Evolutionary conservation across 2,329 filamentous ascomycete species (phyloP), one percentile per base, ranked within the genome.

Genomic region (Fusarium goolgardi): DNA sequence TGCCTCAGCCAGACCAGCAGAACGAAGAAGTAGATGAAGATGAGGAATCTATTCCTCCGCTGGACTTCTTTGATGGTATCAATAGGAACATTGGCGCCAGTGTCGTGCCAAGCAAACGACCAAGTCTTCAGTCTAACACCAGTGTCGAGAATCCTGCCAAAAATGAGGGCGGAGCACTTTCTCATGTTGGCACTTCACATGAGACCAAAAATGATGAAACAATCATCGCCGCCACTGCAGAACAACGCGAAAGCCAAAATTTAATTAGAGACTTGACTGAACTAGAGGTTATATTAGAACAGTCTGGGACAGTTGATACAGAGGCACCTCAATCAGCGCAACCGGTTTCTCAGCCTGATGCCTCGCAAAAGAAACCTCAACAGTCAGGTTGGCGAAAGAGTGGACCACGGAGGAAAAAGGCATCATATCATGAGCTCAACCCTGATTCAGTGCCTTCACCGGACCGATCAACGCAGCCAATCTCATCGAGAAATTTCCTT

Each of bases 341-440:
- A 21, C n/a, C 23, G 8, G 18, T 35, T 23, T 27, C 50, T 12
- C 40, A 45, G 5, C 37, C 43, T 46, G 21, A 39, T 10, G 12
- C 46, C 6, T 45, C 50, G 9, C 61, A 50, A 20, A 25, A 25
- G 31, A n/a, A 43, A 13, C 39, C 40, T n/a, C 29, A 51, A 11
- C 35, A 46, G 6, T 16, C 57, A 29, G 45, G 39, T 6, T 43
- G 27, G 15, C 57, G 34, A 20, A 55, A 49, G 27, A 61, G 31
- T 15, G 51, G 32, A 15, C 58, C 55, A 12, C 67, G 65, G 20
- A 65, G 59, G 4, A 51, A 64, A 58, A 72, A 65, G 35, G 25
- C 47, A n/a, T 8, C 55, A 4, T 67, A 52, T 37, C 54, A 35
- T 6, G 57, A 67, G 25, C 16, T 34, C 3, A n/a, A 71, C 3